A percentile compares a stretch with the other conserved stretches of the same genome.
Conservation (phyloP, 768 basidiomycete genomes). For the Termitomyces titanicus region DNA sequence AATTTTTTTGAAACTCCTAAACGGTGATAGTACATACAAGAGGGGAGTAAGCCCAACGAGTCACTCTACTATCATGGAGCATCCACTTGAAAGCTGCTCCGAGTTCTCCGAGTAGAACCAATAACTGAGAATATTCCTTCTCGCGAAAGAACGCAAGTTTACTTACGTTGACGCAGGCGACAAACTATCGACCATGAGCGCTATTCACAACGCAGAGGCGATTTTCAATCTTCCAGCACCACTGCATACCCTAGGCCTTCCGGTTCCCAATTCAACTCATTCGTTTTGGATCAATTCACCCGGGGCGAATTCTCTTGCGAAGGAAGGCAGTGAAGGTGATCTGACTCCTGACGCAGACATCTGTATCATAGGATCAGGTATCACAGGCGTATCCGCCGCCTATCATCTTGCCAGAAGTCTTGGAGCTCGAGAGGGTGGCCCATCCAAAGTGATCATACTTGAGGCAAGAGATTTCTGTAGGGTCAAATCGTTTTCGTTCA, state of each 20-base stretch:
- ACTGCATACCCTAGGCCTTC: conserved; percentile 26
- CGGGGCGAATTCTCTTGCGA: conserved; percentile 62
- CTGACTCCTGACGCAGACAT: conserved; percentile 64
- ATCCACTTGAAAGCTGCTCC: too few relatives aligned
- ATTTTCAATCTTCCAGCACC: conserved; percentile 7
- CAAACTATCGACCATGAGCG: background rate
- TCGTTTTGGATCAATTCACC: conserved; percentile 72
- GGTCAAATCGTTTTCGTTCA: conserved; percentile 12
- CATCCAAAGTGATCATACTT: conserved; percentile 43
- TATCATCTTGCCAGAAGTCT: conserved; percentile 58
- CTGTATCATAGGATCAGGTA: conserved; percentile 77
- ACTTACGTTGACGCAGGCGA: background rate
- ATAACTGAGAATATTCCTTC: too few relatives aligned
- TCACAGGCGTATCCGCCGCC: conserved; percentile 72
- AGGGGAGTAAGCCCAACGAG: too few relatives aligned
- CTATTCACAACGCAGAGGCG: background rate
- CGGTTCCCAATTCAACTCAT: conserved; percentile 59
- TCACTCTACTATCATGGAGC: too few relatives aligned
- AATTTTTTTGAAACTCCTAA: too few relatives aligned
- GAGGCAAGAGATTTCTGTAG: conserved; percentile 89
- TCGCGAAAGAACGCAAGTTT: background rate
- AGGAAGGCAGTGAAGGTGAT: conserved; percentile 58
- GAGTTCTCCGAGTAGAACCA: too few relatives aligned
- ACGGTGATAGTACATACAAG: too few relatives aligned
- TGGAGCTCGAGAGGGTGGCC: conserved; percentile 10